Evolutionary conservation across 208 protist genomes (phyloP).

Genomic region (Acanthamoeba triangularis): DNA sequence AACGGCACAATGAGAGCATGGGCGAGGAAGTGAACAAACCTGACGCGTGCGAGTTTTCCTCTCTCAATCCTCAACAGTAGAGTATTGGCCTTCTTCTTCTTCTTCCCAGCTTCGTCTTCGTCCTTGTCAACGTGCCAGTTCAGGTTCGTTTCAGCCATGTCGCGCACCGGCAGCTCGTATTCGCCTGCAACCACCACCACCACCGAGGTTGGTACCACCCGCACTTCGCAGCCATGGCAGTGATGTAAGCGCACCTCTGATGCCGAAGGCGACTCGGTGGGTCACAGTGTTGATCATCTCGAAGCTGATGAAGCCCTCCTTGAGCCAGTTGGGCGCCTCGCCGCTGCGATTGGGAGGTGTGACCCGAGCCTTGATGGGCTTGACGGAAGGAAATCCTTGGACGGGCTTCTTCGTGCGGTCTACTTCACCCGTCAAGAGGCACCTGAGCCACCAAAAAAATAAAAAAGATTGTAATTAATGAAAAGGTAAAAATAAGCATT

Average conservation of each 20-base stretch:
- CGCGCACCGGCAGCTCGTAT: background rate
- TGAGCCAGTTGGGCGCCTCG: background rate
- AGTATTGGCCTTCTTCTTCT: background rate
- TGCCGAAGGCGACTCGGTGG: background rate
- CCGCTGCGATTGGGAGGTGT: background rate
- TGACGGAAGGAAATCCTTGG: background rate
- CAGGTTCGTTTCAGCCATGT: background rate
- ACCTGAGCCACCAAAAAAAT: background rate
- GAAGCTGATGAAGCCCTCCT: background rate
- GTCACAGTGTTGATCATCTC: background rate
- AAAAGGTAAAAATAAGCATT: background rate
- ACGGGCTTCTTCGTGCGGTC: background rate
- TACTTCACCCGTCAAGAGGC: background rate
- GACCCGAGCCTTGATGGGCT: background rate
- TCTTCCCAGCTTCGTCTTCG: background rate
- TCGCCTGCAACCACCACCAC: slow-evolving; percentile 32
- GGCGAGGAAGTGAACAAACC: background rate
- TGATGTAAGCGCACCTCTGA: background rate
- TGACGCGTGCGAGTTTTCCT: background rate
- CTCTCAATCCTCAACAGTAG: background rate
- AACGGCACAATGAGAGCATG: background rate
- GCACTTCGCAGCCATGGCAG: background rate
- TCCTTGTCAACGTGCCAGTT: slow-evolving; percentile 67
- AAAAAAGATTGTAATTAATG: background rate
- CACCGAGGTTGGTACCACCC: background rate